These are phyloP conservation scores for Aspergillus calidoustus DNA, from an alignment of 2,329 filamentous ascomycete species.

Conservation along the genomic window DNA sequence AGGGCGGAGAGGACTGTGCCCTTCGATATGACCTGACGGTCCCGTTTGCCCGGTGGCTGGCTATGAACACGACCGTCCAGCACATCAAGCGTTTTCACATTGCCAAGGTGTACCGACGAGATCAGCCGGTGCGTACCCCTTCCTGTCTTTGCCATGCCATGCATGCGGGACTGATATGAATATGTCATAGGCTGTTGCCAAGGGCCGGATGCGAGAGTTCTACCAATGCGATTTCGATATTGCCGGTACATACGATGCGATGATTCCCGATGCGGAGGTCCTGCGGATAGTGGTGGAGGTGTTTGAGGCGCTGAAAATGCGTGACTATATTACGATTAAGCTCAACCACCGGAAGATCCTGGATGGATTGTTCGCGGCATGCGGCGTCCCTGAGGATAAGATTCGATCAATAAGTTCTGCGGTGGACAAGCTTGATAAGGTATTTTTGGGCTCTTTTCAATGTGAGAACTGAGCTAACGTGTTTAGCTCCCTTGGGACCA, in stretches of 20 bases:
- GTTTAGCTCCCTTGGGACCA: constrained; percentile 71
- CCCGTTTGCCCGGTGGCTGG: constrained; percentile 88
- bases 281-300: constrained; percentile 83
- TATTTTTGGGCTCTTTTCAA: constrained; percentile 33
- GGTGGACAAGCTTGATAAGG: constrained; percentile 95
- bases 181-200: constrained; percentile 69
- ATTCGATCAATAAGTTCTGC: constrained; percentile 88
- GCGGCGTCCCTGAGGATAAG: constrained; percentile 84
- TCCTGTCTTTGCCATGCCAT: neutral
- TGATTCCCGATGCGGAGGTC: constrained; percentile 92
- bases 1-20: constrained; percentile 83
- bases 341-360: constrained; percentile 94
- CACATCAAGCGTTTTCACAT: constrained; percentile 95
- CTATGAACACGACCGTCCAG: constrained; percentile 83
- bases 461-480: constrained; percentile 4
- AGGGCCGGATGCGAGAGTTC: constrained; percentile 93
- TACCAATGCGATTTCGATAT: constrained; percentile 98
- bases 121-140: constrained; percentile 60
- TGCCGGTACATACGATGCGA: constrained; percentile 81
- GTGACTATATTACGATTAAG: constrained; percentile 81
- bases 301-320: constrained; percentile 78
- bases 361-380: constrained; percentile 89
- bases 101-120: constrained; percentile 84
- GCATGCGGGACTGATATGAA: neutral
- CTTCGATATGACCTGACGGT: constrained; percentile 88